Base-by-base conservation (phyloP, 495 filamentous ascomycete genomes). In the Penicillium taxi region DNA sequence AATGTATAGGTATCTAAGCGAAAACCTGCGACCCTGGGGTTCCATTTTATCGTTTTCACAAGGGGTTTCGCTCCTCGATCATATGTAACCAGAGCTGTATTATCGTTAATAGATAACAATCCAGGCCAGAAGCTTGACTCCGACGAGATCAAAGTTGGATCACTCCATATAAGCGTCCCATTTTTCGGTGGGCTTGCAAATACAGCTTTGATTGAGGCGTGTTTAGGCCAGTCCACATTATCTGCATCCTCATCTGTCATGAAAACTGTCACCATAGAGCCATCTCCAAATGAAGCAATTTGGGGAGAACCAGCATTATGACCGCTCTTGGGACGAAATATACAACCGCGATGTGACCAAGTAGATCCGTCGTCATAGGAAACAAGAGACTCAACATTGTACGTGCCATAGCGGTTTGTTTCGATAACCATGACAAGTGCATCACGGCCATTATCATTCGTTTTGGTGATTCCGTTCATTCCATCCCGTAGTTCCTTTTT, bases 391-490 rank as follows among this genome's bases (percentile, higher is more conserved):
- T 79, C 72, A 22, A 80, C 41, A 29, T 63, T 69, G 42, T 78
- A 79, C 0, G 64, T 58, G 9, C 67, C 65, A 13, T 59, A 56
- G 6, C 67, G 45, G 1, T 59, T 68, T 3, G 72, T 77, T 55
- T 81, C 78, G 42, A 81, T 74, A 5, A 78, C 67, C 52, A 77
- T 70, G 12, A 80, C 63, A 2, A 76, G 61, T 5, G 63, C 69
- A 32, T 61, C 55, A 1, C 62, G 61, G 1, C 63, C 61, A 18
- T 65, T 64, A 26, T 68, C 64, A 13, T 39, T 32, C 0, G 56
- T 67, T 9, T 45, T 45, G 0, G 73, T 64, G 18, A 80, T 69
- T 0, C 75, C 74, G 9, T 71, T 71, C 75, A 80, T 81, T 3
- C 77, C 77, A 47, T 81, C 74, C n/a, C 68, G 73, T 20, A 57